Conservation (phyloP, 345 rosid species). For the Gossypioides kirkii region DNA sequence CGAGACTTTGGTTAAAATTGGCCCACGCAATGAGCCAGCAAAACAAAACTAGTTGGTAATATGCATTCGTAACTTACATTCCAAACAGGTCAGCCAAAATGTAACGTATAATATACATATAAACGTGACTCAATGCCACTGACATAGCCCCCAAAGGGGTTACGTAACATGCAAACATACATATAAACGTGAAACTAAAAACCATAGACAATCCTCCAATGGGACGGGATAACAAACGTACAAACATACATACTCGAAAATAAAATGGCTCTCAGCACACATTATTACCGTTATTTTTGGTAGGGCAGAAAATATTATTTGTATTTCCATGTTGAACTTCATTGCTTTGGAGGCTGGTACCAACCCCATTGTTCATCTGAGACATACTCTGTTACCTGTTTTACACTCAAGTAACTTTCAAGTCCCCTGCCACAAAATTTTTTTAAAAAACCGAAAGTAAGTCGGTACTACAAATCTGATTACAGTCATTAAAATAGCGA, state of each 20-base stretch:
- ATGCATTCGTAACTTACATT: background rate
- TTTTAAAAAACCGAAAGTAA: too few species aligned
- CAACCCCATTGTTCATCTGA: constrained; percentile 86
- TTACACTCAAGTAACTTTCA: constrained; percentile 75
- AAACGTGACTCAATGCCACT: too few species aligned
- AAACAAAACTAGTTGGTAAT: too few species aligned
- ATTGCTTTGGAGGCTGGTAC: constrained; percentile 32
- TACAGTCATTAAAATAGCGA: background rate
- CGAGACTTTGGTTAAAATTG: too few species aligned
- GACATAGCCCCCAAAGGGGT: too few species aligned
- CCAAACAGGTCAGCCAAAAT: background rate
- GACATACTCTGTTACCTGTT: constrained; percentile 77
- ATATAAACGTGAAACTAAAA: background rate
- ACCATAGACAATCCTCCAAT: background rate
- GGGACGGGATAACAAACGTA: background rate
- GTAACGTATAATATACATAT: too few species aligned
- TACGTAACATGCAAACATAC: too few species aligned
- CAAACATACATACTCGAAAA: background rate
- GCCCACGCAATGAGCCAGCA: too few species aligned
- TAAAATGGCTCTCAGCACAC: background rate
- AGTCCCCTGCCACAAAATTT: constrained; percentile 54
- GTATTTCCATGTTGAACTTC: background rate
- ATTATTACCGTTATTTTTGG: background rate
- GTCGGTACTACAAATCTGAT: background rate
- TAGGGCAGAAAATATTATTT: background rate